Evolutionary conservation across 495 filamentous ascomycete genomes (phyloP).

Genomic region (Melanomma pulvis-pyrius): DNA sequence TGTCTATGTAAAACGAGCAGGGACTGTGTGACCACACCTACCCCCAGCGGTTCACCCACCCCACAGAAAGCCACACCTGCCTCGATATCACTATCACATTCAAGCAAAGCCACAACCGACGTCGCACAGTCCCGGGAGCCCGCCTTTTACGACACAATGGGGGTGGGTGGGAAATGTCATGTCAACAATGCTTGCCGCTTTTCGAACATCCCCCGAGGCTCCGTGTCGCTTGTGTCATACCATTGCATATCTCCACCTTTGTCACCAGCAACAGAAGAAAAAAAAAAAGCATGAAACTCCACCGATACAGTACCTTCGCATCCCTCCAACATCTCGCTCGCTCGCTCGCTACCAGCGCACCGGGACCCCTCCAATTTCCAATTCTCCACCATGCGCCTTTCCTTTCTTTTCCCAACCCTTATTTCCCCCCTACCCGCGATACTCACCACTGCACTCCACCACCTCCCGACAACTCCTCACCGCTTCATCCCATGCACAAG

Average conservation of each 20-base stretch:
- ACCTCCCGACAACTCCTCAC: not conserved
- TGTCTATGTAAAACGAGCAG: no score
- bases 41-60: not conserved
- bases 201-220: no score
- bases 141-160: no score
- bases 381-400: no score
- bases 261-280: not conserved
- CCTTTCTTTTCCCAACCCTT: not conserved
- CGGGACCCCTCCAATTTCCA: not conserved
- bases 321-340: not conserved
- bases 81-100: conserved; percentile 23
- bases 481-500: not conserved
- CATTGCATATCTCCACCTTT: not conserved
- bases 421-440: not conserved
- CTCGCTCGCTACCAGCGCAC: not conserved
- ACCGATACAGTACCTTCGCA: no score
- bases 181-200: no score
- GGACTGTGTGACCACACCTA: no score
- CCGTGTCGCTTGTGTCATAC: no score
- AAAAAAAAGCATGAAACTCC: no score
- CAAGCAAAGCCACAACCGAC: conserved; percentile 21
- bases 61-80: not conserved
- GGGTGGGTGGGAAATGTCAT: no score
- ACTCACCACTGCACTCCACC: not conserved
- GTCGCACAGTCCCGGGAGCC: conserved; percentile 10